phyloP scores from a whole-genome alignment of 441 rosid species.

The Eugenia klotzschiana region DNA sequence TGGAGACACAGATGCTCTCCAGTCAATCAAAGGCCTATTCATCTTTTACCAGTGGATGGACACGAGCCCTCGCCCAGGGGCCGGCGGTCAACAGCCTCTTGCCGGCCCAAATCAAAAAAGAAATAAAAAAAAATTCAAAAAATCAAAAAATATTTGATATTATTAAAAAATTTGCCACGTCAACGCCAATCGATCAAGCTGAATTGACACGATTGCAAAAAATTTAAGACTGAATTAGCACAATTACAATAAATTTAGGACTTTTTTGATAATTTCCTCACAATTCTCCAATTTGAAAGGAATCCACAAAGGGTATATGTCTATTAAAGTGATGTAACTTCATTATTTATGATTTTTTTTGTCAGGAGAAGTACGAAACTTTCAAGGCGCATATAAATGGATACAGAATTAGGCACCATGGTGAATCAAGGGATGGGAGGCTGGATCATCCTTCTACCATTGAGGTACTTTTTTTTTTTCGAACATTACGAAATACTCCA shows the following conservation, averaged over 20 bases:
- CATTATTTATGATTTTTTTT: neutral
- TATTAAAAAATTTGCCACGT: too few relatives aligned
- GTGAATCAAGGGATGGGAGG: neutral
- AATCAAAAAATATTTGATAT: too few relatives aligned
- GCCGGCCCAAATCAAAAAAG: too few relatives aligned
- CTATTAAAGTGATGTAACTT: neutral
- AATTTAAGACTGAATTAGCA: too few relatives aligned
- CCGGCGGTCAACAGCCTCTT: too few relatives aligned
- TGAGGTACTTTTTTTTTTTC: conserved; percentile 3
- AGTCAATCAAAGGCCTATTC: conserved; percentile 4
- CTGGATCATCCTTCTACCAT: conserved; percentile 12
- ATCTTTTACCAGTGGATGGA: conserved; percentile 6
- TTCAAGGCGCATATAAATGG: conserved; percentile 9
- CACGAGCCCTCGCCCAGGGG: too few relatives aligned
- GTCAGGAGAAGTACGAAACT: conserved; percentile 12
- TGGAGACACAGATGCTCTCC: conserved; percentile 25
- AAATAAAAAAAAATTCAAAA: too few relatives aligned
- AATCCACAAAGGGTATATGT: neutral
- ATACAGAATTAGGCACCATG: neutral
- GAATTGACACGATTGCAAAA: too few relatives aligned
- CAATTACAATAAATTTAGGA: too few relatives aligned
- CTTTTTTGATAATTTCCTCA: too few relatives aligned
- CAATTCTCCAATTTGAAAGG: neutral
- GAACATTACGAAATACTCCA: neutral
- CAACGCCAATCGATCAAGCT: too few relatives aligned